Evolutionary conservation across 495 filamentous ascomycete species (phyloP), one percentile per base, ranked within the genome.

Genomic region (Xanthoparmelia taractica): DNA sequence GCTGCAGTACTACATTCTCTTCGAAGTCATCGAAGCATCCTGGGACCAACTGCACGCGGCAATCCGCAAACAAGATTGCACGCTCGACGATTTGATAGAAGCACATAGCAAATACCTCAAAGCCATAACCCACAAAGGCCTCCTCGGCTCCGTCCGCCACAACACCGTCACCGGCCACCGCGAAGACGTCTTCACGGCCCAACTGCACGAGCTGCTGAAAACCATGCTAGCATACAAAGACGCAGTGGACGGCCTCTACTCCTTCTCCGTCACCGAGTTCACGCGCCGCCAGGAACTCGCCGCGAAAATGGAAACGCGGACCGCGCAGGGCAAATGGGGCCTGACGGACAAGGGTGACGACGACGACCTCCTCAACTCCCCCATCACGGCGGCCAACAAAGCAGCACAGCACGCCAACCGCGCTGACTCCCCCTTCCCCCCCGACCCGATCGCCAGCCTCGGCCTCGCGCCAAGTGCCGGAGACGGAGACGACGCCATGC

Each of bases 1-100:
- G 73, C 81, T 99, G 38, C 95, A 97, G 72, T 96, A 96, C 75
- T 99, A 99, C 74, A 97, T 99, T 68, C 83, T 99, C 23, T 82
- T 97, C 69, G 94, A 97, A 73, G 95, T 99, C 66, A 97, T 99
- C 72, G 94, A 97, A 74, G 84, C 86, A 59, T 89, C 87, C 60
- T 99, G 95, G 95, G 85, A 89, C 65, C 85, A 90, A 66, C 81
- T 99, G 11, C 87, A 96, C 67, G 80, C 83, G 5, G 87, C 87
- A 43, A 85, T 96, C 60, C 82, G 79, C 55, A 91, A 88, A 71
- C 89, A 90, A 20, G 87, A 87, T 40, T 89, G 85, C 68, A 99
- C 95, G 0, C 82, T 99, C 20, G 95, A 97, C 76, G 94, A 97
- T 72, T 81, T 99, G 23, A 97, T 97, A 72, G 82, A 83, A 50